Percentiles rank a stretch among this genome's conserved stretches.
phyloP scores from a whole-genome alignment of 768 basidiomycete species.

The Mycena maculata region DNA sequence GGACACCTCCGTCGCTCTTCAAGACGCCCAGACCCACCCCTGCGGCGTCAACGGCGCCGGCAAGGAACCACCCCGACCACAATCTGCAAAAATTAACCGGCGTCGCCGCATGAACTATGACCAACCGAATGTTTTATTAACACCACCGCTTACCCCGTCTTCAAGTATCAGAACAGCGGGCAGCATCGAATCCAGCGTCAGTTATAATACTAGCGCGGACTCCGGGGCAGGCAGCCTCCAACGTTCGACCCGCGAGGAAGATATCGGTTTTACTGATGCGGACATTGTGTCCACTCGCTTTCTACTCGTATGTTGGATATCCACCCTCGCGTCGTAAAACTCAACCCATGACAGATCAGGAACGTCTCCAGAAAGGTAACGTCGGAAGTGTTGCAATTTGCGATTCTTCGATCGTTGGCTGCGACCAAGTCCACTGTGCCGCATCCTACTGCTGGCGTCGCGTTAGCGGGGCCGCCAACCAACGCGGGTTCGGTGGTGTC shows the following conservation, averaged over 20 bases:
- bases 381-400: conserved; percentile 36
- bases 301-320: conserved; percentile 44
- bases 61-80: neutral
- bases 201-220: conserved; percentile 39
- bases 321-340: neutral
- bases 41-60: neutral
- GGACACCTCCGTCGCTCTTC: neutral
- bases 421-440: neutral
- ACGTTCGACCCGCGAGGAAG: conserved; percentile 35
- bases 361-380: conserved; percentile 49
- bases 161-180: conserved; percentile 59
- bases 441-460: neutral
- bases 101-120: conserved; percentile 52
- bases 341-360: conserved; percentile 42
- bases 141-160: conserved; percentile 79
- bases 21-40: conserved; percentile 4
- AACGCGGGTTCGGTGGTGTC: conserved; percentile 1
- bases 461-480: conserved; percentile 1
- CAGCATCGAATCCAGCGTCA: conserved; percentile 47
- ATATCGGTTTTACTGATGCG: conserved; percentile 34
- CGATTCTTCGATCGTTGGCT: conserved; percentile 28
- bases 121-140: conserved; percentile 57
- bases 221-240: conserved; percentile 12
- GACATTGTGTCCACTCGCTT: conserved; percentile 50
- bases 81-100: conserved; percentile 41